Evolutionary conservation across 1,284 basidiomycete genomes (phyloP), one percentile per base, ranked within the genome.

Genomic region (Sporisorium exsertum): DNA sequence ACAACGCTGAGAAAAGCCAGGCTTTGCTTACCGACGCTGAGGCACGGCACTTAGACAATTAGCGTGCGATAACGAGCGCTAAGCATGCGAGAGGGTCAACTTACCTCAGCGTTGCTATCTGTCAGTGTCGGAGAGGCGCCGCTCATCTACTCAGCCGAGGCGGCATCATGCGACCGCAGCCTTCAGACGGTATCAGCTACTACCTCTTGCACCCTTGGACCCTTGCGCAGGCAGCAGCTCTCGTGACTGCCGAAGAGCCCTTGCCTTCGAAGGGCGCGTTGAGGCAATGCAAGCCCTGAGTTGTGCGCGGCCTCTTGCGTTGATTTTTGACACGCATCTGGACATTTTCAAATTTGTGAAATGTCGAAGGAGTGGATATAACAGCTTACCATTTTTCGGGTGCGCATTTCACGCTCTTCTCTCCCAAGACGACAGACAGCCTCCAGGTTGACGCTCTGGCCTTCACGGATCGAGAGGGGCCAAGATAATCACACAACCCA

Each of bases 91-190:
- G 27, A n/a, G 40, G 40, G 40, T 18, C 26, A 2, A 27, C 12
- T 49, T 32, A 49, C 7, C 47, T 49, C 47, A 49, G 47, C 47
- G n/a, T 49, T 27, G 16, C 47, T 49, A 27, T 47, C 27, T 32
- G n/a, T n/a, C n/a, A n/a, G n/a, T n/a, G n/a, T 12, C 3, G 1
- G 22, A 47, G 46, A 16, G 7, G 24, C 18, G 27, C 47, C 20
- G 40, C 40, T 43, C 40, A 20, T 6, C 40, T 20, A 3, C 6
- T 40, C 37, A 4, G 37, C 37, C 37, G 37, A 40, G 37, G 46
- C 15, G 16, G 46, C 16, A 29, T 29, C 46, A 16, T 29, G 26
- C 24, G 46, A 47, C 46, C 46, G 9, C 33, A 12, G n/a, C 33
- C n/a, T 27, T 18, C 47, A 32, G 16, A 32, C 18, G 18, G 24